phyloP scores from a whole-genome alignment of 768 basidiomycete genomes.

The Kondoa subrosea region DNA sequence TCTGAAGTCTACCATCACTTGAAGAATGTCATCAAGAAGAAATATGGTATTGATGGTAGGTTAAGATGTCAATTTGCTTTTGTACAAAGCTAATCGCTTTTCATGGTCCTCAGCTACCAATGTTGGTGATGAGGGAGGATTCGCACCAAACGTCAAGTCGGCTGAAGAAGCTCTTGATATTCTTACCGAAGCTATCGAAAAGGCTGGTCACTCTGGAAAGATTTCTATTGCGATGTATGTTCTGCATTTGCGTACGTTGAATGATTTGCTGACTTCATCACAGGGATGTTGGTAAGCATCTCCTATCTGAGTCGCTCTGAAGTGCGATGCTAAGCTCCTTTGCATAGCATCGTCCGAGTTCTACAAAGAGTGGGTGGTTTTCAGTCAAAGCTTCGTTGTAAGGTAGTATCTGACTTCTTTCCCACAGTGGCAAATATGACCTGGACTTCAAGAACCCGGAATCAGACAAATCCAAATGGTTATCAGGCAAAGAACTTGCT shows the following conservation, averaged over 20 bases:
- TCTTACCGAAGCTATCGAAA: slow-evolving; percentile 84
- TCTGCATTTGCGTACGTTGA: background rate
- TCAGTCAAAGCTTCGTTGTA: no score
- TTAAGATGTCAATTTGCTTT: slow-evolving; percentile 13
- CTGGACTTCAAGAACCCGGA: slow-evolving; percentile 99
- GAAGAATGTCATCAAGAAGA: slow-evolving; percentile 97
- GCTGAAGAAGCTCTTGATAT: slow-evolving; percentile 94
- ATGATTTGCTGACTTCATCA: background rate
- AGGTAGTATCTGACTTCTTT: no score
- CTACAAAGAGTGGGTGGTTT: slow-evolving; percentile 63
- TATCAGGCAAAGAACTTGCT: slow-evolving; percentile 78
- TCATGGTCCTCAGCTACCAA: slow-evolving; percentile 56
- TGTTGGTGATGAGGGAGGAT: slow-evolving; percentile 98
- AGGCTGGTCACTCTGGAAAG: slow-evolving; percentile 96
- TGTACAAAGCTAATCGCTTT: background rate
- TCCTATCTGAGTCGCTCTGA: background rate
- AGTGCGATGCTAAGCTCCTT: background rate
- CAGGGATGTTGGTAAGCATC: background rate
- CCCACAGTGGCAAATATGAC: slow-evolving; percentile 83
- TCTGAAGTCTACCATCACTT: slow-evolving; percentile 84
- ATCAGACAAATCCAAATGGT: slow-evolving; percentile 92
- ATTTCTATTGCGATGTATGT: slow-evolving; percentile 89
- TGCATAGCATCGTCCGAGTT: slow-evolving; percentile 97
- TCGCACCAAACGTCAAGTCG: slow-evolving; percentile 92
- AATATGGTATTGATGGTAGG: slow-evolving; percentile 95